Percentiles rank a stretch among this genome's conserved stretches.
Conservation (phyloP, 306 rosid species). For the Corylus avellana region DNA sequence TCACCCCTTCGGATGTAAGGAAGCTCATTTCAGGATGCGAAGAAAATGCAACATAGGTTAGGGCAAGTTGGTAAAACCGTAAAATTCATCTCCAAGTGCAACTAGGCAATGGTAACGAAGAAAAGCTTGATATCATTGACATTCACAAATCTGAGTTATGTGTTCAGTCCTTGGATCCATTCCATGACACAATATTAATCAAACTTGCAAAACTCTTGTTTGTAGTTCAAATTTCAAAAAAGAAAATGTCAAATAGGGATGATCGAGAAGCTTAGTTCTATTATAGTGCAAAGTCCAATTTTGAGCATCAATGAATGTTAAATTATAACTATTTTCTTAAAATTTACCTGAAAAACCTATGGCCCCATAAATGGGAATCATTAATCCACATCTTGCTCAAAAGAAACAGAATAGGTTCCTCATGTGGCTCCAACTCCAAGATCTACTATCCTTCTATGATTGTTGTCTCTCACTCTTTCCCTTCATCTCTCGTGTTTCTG, state of each 20-base stretch:
- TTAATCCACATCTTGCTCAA: background rate
- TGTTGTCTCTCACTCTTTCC: no score
- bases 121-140: background rate
- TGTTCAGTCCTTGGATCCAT: background rate
- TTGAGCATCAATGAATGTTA: no score
- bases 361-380: background rate
- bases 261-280: no score
- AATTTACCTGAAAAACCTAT: no score
- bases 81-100: background rate
- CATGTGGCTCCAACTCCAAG: background rate
- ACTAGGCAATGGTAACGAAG: background rate
- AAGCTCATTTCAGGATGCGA: background rate
- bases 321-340: no score
- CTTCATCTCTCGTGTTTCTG: no score
- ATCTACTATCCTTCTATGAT: background rate
- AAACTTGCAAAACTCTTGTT: no score
- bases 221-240: no score
- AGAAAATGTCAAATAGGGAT: no score
- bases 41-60: background rate
- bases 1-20: background rate
- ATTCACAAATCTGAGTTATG: background rate
- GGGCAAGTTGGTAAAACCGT: background rate
- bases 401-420: background rate
- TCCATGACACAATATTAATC: no score
- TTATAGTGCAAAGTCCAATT: no score